phyloP scores from a whole-genome alignment of 352 stramenopile species.

The Phytophthora aleatoria region DNA sequence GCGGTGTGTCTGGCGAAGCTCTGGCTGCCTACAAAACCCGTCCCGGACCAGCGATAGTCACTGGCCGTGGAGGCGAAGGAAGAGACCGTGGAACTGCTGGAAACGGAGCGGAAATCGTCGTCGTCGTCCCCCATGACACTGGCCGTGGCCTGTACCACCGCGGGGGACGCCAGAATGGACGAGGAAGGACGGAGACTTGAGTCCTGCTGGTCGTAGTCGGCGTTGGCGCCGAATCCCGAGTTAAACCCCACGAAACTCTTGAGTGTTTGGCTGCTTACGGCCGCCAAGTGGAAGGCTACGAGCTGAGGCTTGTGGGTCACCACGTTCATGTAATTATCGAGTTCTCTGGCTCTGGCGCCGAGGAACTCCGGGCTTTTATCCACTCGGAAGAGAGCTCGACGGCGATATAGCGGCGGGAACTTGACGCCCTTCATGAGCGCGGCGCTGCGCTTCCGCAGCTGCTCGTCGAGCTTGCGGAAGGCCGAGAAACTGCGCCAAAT shows the following conservation, averaged over 20 bases:
- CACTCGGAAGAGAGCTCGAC: slow-evolving; percentile 66
- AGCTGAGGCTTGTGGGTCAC: slow-evolving; percentile 62
- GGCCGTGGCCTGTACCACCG: slow-evolving; percentile 45
- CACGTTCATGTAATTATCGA: slow-evolving; percentile 80
- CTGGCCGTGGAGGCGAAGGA: slow-evolving; percentile 50
- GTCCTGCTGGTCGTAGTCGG: slow-evolving; percentile 72
- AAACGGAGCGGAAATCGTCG: slow-evolving; percentile 82
- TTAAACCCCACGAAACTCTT: slow-evolving; percentile 81
- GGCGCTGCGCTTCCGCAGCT: slow-evolving; percentile 73
- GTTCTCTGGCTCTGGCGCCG: slow-evolving; percentile 58
- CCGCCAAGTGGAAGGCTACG: slow-evolving; percentile 78
- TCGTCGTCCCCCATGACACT: slow-evolving; percentile 82
- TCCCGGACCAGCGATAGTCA: slow-evolving; percentile 85
- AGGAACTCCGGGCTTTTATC: slow-evolving; percentile 75
- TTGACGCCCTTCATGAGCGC: slow-evolving; percentile 85
- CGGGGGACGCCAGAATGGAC: slow-evolving; percentile 63
- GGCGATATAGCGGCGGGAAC: slow-evolving; percentile 79
- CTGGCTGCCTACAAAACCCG: slow-evolving; percentile 71
- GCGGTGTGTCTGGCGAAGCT: slow-evolving; percentile 59
- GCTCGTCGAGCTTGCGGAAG: slow-evolving; percentile 84
- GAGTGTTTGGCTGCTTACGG: slow-evolving; percentile 76
- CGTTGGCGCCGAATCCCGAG: slow-evolving; percentile 76
- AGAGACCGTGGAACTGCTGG: slow-evolving; percentile 65
- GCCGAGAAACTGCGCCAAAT: slow-evolving; percentile 83
- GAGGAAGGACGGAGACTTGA: slow-evolving; percentile 57